Conservation (phyloP, 2,329 filamentous ascomycete species). For the Pestalotiopsis sp. region DNA sequence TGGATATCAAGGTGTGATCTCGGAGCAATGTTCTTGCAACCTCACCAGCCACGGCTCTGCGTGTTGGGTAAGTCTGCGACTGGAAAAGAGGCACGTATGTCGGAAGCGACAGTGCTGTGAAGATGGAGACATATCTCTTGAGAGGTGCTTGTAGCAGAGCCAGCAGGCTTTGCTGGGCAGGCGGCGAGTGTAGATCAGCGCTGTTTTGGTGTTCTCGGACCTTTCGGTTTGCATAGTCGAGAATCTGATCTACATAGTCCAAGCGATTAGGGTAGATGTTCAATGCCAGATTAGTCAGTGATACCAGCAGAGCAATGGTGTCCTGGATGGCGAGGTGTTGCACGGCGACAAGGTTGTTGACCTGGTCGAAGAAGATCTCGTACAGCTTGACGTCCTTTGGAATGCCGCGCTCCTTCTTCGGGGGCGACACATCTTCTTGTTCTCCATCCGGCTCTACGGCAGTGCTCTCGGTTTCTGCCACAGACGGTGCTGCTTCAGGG, state of each 20-base stretch:
- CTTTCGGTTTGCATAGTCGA: slow-evolving; percentile 86
- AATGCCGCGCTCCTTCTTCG: slow-evolving; percentile 54
- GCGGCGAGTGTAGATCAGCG: slow-evolving; percentile 87
- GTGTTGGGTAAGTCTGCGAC: slow-evolving; percentile 89
- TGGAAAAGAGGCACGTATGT: slow-evolving; percentile 90
- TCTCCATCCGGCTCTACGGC: slow-evolving; percentile 46
- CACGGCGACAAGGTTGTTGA: slow-evolving; percentile 88
- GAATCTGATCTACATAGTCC: slow-evolving; percentile 93
- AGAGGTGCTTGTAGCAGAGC: slow-evolving; percentile 89
- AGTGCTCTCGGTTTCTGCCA: slow-evolving; percentile 50
- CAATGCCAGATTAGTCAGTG: slow-evolving; percentile 86
- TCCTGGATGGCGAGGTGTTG: slow-evolving; percentile 93
- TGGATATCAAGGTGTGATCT: slow-evolving; percentile 79
- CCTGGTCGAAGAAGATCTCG: slow-evolving; percentile 96
- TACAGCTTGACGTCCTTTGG: slow-evolving; percentile 85
- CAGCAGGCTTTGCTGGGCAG: slow-evolving; percentile 86
- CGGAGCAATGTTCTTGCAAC: slow-evolving; percentile 82
- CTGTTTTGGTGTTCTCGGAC: slow-evolving; percentile 89
- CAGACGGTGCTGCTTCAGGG: slow-evolving; percentile 40
- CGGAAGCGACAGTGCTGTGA: slow-evolving; percentile 92
- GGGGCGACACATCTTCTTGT: slow-evolving; percentile 8
- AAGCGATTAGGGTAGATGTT: slow-evolving; percentile 93
- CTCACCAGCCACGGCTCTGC: slow-evolving; percentile 87
- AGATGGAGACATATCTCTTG: slow-evolving; percentile 88
- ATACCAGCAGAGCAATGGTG: slow-evolving; percentile 91